Evolutionary conservation across 1,139 yeast species (phyloP).

Genomic region (Pichia sp.): DNA sequence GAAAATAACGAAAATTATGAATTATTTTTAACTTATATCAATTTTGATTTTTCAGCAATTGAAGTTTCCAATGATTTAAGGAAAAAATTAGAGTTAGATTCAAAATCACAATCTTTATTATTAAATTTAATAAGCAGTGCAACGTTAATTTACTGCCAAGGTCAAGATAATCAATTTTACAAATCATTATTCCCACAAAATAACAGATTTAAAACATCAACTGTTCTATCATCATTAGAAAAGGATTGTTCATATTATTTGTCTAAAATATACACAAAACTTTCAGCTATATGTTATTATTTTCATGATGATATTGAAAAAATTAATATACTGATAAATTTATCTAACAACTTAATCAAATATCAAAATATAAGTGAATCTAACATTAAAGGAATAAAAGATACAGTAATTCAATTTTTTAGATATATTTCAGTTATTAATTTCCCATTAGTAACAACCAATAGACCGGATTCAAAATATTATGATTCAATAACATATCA

Average conservation of each 20-base stretch:
- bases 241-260: slow-evolving; percentile 7
- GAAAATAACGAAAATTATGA: slow-evolving; percentile 30
- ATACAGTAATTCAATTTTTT: slow-evolving; percentile 4
- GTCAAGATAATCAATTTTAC: slow-evolving; percentile 16
- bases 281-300: slow-evolving; percentile 10
- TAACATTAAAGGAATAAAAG: slow-evolving; percentile 1
- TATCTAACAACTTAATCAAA: slow-evolving; percentile 3
- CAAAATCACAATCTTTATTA: slow-evolving; percentile 21
- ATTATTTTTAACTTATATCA: slow-evolving; percentile 35
- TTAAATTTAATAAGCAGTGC: slow-evolving; percentile 31
- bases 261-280: slow-evolving; percentile 12
- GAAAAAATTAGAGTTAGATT: slow-evolving; percentile 24
- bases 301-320: slow-evolving; percentile 17
- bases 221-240: neutral
- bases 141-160: slow-evolving; percentile 21
- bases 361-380: neutral
- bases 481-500: slow-evolving; percentile 21
- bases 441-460: slow-evolving; percentile 7
- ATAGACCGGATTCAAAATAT: slow-evolving; percentile 10
- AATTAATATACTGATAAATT: slow-evolving; percentile 8
- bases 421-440: slow-evolving; percentile 13
- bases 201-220: neutral
- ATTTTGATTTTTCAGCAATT: slow-evolving; percentile 39
- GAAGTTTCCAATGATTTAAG: slow-evolving; percentile 21
- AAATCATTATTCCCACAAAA: slow-evolving; percentile 15